These are phyloP conservation scores for Dryadomyces quercus-mongolicae DNA, from an alignment of 2,329 filamentous ascomycete genomes.

Conservation along the genomic window DNA sequence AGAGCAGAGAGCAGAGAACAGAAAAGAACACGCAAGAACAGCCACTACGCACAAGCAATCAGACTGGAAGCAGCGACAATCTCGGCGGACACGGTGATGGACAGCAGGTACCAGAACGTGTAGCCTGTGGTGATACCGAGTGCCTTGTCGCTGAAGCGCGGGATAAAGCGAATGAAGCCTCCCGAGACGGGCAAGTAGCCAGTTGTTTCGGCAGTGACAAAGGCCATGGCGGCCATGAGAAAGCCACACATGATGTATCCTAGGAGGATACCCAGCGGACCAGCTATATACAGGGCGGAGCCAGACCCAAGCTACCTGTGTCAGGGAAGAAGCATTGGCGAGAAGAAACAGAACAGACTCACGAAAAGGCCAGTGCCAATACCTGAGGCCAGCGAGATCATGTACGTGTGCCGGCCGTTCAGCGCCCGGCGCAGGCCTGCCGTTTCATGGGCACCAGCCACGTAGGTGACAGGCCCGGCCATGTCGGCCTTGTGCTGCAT, in stretches of 20 bases:
- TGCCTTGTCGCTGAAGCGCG: conserved; percentile 1
- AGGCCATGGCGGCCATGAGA: neutral
- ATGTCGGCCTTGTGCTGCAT: neutral
- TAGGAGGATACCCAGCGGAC: neutral
- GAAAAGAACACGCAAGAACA: neutral
- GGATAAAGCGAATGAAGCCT: conserved; percentile 1
- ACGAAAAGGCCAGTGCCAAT: conserved; percentile 3
- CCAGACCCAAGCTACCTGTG: neutral
- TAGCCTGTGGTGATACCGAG: conserved; percentile 2
- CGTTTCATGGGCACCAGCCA: neutral
- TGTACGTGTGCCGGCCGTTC: conserved; percentile 4
- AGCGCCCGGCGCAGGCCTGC: neutral
- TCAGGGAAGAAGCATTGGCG: neutral
- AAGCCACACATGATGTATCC: neutral
- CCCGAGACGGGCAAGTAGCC: conserved; percentile 2
- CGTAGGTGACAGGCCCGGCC: neutral
- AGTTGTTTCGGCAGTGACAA: conserved; percentile 1
- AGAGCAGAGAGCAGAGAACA: neutral
- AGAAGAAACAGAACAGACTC: neutral
- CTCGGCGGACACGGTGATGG: conserved; percentile 2
- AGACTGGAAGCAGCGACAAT: neutral
- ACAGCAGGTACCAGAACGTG: conserved; percentile 1
- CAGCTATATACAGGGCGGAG: neutral
- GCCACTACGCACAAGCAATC: neutral
- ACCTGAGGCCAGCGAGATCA: conserved; percentile 4